Conservation (phyloP, 139 green algal genomes). For the Pseudopediastrum boryanum region DNA sequence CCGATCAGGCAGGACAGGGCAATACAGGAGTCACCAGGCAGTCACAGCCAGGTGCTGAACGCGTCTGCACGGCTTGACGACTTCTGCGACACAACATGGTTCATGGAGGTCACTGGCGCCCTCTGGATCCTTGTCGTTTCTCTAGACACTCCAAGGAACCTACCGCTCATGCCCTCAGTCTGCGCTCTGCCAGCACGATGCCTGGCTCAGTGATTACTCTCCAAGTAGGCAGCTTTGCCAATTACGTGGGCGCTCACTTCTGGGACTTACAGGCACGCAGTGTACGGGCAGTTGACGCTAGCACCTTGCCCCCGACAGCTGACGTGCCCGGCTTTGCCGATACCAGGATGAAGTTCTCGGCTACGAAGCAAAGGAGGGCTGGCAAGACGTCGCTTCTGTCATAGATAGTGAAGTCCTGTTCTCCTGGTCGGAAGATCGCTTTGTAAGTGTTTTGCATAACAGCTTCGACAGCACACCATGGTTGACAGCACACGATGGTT, state of each 20-base stretch:
- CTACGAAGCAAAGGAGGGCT: constrained; percentile 43
- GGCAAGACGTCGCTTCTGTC: constrained; percentile 23
- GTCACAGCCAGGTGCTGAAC: no score
- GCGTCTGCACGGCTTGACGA: no score
- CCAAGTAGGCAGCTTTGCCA: constrained; percentile 81
- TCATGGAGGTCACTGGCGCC: no score
- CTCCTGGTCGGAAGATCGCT: constrained; percentile 32
- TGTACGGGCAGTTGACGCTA: neutral
- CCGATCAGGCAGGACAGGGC: no score
- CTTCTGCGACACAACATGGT: no score
- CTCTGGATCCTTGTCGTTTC: no score
- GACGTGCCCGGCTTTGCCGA: neutral
- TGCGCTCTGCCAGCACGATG: no score
- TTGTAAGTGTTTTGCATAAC: constrained; percentile 23
- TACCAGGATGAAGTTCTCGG: constrained; percentile 74
- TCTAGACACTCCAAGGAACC: no score
- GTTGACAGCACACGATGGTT: constrained; percentile 15
- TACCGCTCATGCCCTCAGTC: no score
- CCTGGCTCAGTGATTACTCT: constrained; percentile 84
- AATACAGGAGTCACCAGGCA: no score
- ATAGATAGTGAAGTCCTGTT: constrained; percentile 63
- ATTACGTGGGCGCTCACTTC: constrained; percentile 83
- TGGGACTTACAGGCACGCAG: constrained; percentile 88
- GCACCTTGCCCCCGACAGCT: neutral
- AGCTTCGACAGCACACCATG: constrained; percentile 27